A percentile compares a stretch with the other conserved stretches of the same genome.
These are phyloP conservation scores for Phaeodactylum tricornutum DNA, from an alignment of 108 stramenopile species.

Conservation along the genomic window DNA sequence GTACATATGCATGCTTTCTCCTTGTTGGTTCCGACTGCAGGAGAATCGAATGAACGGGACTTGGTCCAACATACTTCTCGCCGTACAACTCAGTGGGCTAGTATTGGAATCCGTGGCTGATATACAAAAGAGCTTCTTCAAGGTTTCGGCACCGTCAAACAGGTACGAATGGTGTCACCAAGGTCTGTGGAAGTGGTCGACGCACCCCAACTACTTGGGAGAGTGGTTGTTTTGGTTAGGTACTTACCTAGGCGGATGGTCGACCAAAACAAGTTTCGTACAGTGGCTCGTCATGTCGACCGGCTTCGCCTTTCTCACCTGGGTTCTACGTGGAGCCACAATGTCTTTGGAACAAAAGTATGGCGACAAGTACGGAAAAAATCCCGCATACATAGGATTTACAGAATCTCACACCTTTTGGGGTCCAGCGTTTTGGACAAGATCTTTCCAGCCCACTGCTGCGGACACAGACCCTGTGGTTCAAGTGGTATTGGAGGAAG, in stretches of 20 bases:
- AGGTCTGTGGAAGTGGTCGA: constrained; percentile 38
- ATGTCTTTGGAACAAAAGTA: constrained; percentile 17
- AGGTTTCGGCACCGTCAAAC: constrained; percentile 12
- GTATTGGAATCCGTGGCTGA: constrained; percentile 46
- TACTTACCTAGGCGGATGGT: constrained; percentile 19
- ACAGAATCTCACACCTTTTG: constrained; percentile 21
- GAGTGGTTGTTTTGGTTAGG: constrained; percentile 54
- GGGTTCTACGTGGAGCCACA: constrained; percentile 24
- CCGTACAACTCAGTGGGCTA: constrained; percentile 29
- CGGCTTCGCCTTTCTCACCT: constrained; percentile 19
- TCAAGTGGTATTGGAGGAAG: too few species aligned
- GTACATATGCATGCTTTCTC: constrained; percentile 28
- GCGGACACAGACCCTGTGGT: too few species aligned
- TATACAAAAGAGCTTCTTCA: constrained; percentile 44
- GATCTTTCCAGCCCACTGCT: too few species aligned
- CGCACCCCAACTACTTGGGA: constrained; percentile 52
- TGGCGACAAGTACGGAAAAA: constrained; percentile 22
- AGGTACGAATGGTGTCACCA: constrained; percentile 44
- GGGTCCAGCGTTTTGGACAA: constrained; percentile 26
- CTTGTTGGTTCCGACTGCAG: constrained; percentile 26
- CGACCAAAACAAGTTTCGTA: neutral
- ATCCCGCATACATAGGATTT: constrained; percentile 25
- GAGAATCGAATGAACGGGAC: neutral
- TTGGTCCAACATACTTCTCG: neutral
- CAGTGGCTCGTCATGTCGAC: constrained; percentile 9